Evolutionary conservation across 306 rosid genomes (phyloP).

Genomic region (Astragalus glycyphyllos): DNA sequence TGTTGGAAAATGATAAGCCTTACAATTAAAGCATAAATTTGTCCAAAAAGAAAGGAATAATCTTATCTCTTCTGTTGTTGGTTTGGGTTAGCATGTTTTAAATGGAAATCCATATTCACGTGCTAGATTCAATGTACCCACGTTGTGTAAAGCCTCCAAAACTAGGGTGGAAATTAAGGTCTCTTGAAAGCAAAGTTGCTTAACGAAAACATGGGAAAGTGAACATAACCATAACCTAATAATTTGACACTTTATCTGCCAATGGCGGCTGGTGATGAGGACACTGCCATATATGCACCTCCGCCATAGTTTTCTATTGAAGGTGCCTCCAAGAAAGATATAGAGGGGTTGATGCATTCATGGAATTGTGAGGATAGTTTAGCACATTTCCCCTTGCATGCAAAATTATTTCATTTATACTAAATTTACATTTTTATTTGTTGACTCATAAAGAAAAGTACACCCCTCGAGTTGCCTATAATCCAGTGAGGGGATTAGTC

Average conservation of each 20-base stretch:
- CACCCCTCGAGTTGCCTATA: too few relatives aligned
- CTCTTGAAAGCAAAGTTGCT: neutral
- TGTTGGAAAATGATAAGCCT: conserved; percentile 38
- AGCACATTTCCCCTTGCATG: too few relatives aligned
- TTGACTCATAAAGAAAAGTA: too few relatives aligned
- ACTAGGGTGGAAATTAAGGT: neutral
- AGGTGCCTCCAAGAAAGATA: too few relatives aligned
- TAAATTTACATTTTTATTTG: too few relatives aligned
- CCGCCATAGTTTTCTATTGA: too few relatives aligned
- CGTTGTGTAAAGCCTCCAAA: conserved; percentile 4
- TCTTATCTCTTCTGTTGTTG: conserved; percentile 25
- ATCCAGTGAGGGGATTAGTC: too few relatives aligned
- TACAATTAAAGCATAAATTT: conserved; percentile 26
- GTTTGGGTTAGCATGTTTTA: conserved; percentile 15
- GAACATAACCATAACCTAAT: conserved; percentile 29
- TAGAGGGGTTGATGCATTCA: too few relatives aligned
- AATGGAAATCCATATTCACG: neutral
- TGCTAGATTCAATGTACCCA: conserved; percentile 40
- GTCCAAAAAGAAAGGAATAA: conserved; percentile 38
- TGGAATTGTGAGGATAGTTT: too few relatives aligned
- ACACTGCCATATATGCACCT: too few relatives aligned
- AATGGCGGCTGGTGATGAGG: conserved; percentile 23
- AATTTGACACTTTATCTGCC: conserved; percentile 34
- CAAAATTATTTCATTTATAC: too few relatives aligned
- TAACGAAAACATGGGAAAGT: conserved; percentile 22